Base-by-base conservation (phyloP, 371 early-diverging fungal genomes). In the Lichtheimia ornata region DNA sequence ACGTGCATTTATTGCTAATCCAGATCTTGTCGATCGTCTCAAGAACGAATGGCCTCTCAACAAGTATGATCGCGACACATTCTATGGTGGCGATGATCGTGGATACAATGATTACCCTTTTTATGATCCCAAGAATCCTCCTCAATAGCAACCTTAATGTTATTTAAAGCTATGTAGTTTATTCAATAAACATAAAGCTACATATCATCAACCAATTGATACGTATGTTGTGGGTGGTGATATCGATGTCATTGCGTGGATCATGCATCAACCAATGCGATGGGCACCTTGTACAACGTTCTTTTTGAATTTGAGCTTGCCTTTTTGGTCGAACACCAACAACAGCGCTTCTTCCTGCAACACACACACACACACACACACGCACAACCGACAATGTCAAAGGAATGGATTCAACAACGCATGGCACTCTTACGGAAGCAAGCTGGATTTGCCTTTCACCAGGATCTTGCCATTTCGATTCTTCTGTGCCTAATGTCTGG, bases 341-440 rank as follows among this genome's bases (percentile, higher is more conserved):
- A 35, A 35, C 35, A 35, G 35, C 35, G 35, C 35, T 35, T 35
- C 35, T 35, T 35, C 35, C 35, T 35, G 35, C 35, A 35, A 35
- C 28, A 28, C 4, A 28, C 30, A 11, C 35, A 35, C n/a, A n/a
- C n/a, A 35, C 28, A 28, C 4, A 28, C 30, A 11, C 35, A 35
- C 2, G 5, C 30, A 2, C 35, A 35, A 6, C 9, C 9, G 6
- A 35, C 11, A 35, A 59, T 47, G 47, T 70, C 70, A 11, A 73
- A 73, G 59, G 77, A 74, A 66, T 79, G 77, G 74, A 72, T 80
- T 40, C 71, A 73, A 22, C 71, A 71, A 40, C 75, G 76, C n/a
- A 73, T 80, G 64, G 63, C 66, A 2, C 47, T 58, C 2, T 50
- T 80, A 13, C 67, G 63, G 35, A 73, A 68, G 47, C 75, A 80